phyloP scores from a whole-genome alignment of 352 stramenopile genomes.

The Globisporangium paddicum region DNA sequence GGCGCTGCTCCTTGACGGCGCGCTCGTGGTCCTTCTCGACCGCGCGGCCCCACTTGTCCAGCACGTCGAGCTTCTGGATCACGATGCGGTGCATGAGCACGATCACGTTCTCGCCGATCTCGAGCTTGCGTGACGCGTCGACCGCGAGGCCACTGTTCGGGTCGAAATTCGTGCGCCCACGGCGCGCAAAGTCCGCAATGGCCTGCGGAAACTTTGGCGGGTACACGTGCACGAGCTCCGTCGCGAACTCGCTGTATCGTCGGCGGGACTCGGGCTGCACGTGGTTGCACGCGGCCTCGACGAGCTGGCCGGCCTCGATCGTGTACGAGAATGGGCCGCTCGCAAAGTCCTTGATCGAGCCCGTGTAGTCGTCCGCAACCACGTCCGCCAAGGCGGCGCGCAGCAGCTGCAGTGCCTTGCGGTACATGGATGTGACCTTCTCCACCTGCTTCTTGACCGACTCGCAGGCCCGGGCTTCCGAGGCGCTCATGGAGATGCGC shows the following conservation, averaged over 20 bases:
- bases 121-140: constrained; percentile 58
- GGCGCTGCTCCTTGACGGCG: constrained; percentile 39
- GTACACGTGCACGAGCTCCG: constrained; percentile 38
- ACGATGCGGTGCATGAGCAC: constrained; percentile 73
- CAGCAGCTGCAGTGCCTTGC: constrained; percentile 59
- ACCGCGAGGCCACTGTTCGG: constrained; percentile 45
- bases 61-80: constrained; percentile 66
- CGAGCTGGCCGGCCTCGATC: constrained; percentile 64
- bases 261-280: constrained; percentile 70
- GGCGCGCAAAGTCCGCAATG: constrained; percentile 53
- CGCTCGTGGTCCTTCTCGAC: constrained; percentile 53
- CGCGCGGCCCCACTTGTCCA: constrained; percentile 53
- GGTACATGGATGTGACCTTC: constrained; percentile 46
- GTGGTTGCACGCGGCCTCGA: constrained; percentile 48
- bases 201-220: constrained; percentile 61
- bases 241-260: constrained; percentile 55
- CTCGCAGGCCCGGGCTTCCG: constrained; percentile 61
- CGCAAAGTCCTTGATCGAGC: constrained; percentile 64
- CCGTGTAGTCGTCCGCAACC: constrained; percentile 59
- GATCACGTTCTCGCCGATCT: constrained; percentile 61
- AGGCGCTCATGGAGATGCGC: constrained; percentile 72
- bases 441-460: constrained; percentile 71
- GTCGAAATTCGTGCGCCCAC: constrained; percentile 46
- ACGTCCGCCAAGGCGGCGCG: constrained; percentile 58
- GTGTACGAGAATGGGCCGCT: constrained; percentile 58